Evolutionary conservation across 352 stramenopile species (phyloP), one percentile per base, ranked within the genome.

Genomic region (Phytophthora meadii): DNA sequence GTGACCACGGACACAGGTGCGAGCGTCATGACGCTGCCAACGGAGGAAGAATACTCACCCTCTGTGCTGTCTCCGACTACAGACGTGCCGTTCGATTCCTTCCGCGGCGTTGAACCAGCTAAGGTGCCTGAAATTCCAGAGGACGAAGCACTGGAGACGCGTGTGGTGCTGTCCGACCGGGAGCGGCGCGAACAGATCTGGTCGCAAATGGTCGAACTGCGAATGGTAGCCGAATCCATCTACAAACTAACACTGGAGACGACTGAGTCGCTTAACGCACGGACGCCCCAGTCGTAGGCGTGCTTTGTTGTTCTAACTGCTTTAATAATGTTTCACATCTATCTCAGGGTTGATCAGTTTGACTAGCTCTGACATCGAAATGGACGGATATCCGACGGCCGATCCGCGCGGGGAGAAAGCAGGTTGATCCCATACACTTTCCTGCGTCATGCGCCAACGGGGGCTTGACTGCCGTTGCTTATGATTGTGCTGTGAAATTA

Each of bases 201-300:
- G 65, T 77, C 69, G 42, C 77, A 83, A 48, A 84, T 86, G 72
- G 75, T 79, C 34, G 72, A 81, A 53, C 50, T 84, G 39, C 66
- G 72, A 15, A 75, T 70, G 55, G 69, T 81, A 12, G 74, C 72
- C 22, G 69, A 86, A 47, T 79, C 72, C 48, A 79, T 83, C 36
- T 86, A 80, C 70, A 71, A 83, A 28, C 68, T 79, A 42, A 69
- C 70, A 1, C 55, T 72, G 7, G 65, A 78, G 65, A 75, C 65
- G 5, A 64, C 56, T 22, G 53, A 75, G 50, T 74, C 70, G 12
- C 36, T 74, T 3, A 68, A 73, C 19, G 24, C 54, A 15, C 32
- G 19, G 36, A 56, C 34, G n/a, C 45, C 45, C 14, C 25, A 49
- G 40, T 11, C n/a, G 3, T 25, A 25, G 30, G 8, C 30, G 37